Evolutionary conservation across 1,284 basidiomycete species (phyloP), one percentile per base, ranked within the genome.

Genomic region (Wallemia hederae): DNA sequence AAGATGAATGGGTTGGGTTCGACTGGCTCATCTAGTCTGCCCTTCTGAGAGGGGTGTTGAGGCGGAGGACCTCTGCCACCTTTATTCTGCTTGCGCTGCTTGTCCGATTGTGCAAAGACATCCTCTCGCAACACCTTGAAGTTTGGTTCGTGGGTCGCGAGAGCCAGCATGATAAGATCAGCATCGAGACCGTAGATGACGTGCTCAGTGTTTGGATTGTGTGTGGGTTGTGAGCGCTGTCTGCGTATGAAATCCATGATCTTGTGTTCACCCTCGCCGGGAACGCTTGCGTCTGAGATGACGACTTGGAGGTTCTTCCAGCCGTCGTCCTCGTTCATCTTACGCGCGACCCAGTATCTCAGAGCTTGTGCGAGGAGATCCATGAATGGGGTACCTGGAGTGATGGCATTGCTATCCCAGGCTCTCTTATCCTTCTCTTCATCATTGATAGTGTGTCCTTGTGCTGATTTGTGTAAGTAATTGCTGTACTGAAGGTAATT

Each of bases 361-460:
- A 99, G 72, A 17, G 87, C 89, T 22, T 77, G 70, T 1, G 94
- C 87, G 15, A 99, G 76, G 0, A 97, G 75, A 63, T 83, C 81
- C 94, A 99, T 99, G 73, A 99, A 99, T 0, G 94, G 94, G 5
- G 94, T 99, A 2, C 91, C 76, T 24, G 91, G 94, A 0, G 94
- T 99, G 69, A 99, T 99, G 57, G 91, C 92, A 69, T 98, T 98
- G 1, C 86, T 86, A 69, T 99, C 94, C 94, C 94, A 99, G 0
- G 85, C 73, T 68, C 83, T 83, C 70, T 87, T 84, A 65, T 82
- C 79, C 70, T 80, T 82, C 62, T 85, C 84, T 59, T 87, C 83
- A 22, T 96, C 89, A 24, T 79, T 83, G 24, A 94, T 74, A 24
- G 78, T 76, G 69, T 96, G 85, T 2, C 94, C 92, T 85, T 91